Percentiles rank a stretch among this genome's conserved stretches.
Conservation (phyloP, 164 flowering plant species). For the Pachysandra terminalis region DNA sequence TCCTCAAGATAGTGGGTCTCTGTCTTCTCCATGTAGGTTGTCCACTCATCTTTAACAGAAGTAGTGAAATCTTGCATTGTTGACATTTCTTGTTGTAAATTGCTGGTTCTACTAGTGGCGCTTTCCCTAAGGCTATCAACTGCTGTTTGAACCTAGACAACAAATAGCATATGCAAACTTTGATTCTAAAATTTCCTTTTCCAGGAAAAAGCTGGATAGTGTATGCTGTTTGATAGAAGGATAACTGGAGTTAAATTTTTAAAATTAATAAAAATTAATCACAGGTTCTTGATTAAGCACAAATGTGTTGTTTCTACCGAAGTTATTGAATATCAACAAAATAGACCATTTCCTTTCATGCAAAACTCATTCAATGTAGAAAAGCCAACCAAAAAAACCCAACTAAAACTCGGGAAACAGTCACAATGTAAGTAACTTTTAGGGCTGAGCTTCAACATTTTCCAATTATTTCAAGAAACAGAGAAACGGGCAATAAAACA, state of each 20-base stretch:
- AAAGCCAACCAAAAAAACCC: too few relatives aligned
- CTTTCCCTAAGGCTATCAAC: slow-evolving; percentile 74
- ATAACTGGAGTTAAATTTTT: too few relatives aligned
- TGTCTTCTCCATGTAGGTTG: slow-evolving; percentile 60
- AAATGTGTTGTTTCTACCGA: too few relatives aligned
- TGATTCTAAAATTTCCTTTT: too few relatives aligned
- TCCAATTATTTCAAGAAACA: not conserved
- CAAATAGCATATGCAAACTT: not conserved
- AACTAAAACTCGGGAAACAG: not conserved
- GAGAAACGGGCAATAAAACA: not conserved
- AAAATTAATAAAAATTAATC: too few relatives aligned
- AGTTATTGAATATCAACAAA: too few relatives aligned
- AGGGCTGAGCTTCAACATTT: not conserved
- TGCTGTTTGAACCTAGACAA: slow-evolving; percentile 78
- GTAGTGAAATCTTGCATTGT: slow-evolving; percentile 70
- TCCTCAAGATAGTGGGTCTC: slow-evolving; percentile 75
- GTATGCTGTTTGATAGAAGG: too few relatives aligned
- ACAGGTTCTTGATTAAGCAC: too few relatives aligned
- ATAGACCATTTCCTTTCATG: too few relatives aligned
- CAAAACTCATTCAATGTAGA: too few relatives aligned
- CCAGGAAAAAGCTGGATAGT: too few relatives aligned
- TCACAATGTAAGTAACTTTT: not conserved
- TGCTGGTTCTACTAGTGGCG: slow-evolving; percentile 60
- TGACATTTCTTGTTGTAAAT: slow-evolving; percentile 75
- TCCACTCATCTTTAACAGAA: slow-evolving; percentile 76